Base-by-base conservation (phyloP, 257 asterid species). In the Ocimum tenuiflorum region DNA sequence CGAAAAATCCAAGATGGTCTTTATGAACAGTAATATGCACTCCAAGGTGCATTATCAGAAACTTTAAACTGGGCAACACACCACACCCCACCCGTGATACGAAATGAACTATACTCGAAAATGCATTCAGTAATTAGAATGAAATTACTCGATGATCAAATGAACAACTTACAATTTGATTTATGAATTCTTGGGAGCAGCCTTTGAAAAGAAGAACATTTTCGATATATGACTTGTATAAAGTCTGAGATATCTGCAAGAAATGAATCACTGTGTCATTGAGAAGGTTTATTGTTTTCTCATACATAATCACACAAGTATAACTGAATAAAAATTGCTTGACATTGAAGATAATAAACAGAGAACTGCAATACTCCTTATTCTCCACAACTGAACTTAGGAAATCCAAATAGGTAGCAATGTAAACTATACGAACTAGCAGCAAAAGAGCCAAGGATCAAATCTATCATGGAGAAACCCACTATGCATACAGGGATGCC, bases 141-240 rank as follows among this genome's bases (percentile, higher is more conserved):
- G 63, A 48, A 53, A 66, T 17, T 23, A 27, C 48, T 20, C 14
- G 45, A 12, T 49, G 38, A 29, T 58, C 27, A 56, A 63, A 45
- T 39, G 27, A 62, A 11, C 19, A 54, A 74, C 97, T 88, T 83
- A 91, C 98, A 18, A 86, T 87, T 74, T 91, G 95, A 75, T 83
- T 91, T 75, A 89, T 84, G 74, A 89, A 89, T 56, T 92, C 98
- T 6, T 82, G 53, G 67, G 96, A 85, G 70, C 98, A 92, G 46
- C 80, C 95, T 36, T 74, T 81, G 84, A 92, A 92, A 73, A 89
- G 91, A 52, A 82, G 75, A 72, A 85, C 74, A 58, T 83, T 79
- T 80, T 80, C 94, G 8, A 92, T 77, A 42, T 80, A 81, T 24
- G 89, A 75, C 76, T 78, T 79, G 50, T 92, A 92, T 60, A 92